Evolutionary conservation across 2,329 filamentous ascomycete species (phyloP).

Genomic region (Colletotrichum sp.): DNA sequence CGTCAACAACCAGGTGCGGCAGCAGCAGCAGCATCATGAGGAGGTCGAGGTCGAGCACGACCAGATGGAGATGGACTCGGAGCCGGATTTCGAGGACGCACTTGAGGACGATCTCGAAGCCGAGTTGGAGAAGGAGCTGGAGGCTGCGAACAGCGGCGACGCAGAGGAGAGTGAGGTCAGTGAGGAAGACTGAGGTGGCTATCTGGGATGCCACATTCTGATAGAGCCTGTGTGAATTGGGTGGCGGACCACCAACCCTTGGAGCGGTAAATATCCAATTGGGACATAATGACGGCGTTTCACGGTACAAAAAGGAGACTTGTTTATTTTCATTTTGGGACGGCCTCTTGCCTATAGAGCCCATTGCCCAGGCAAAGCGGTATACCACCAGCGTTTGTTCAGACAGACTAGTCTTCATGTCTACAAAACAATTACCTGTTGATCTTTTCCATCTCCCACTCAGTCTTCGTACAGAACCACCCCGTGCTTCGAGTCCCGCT

Average conservation of each 20-base stretch:
- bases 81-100: slow-evolving; percentile 38
- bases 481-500: not conserved
- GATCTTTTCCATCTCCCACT: not conserved
- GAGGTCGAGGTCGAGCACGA: slow-evolving; percentile 25
- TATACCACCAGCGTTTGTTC: slow-evolving; percentile 2
- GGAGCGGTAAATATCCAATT: not conserved
- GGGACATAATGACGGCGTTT: slow-evolving; percentile 16
- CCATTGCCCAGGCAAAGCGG: not conserved
- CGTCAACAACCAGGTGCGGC: slow-evolving; percentile 41
- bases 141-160: slow-evolving; percentile 42
- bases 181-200: slow-evolving; percentile 59
- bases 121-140: slow-evolving; percentile 60
- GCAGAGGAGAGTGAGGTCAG: slow-evolving; percentile 69
- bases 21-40: slow-evolving; percentile 28
- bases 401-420: not conserved
- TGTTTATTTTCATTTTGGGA: not conserved
- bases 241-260: not conserved
- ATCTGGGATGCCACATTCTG: not conserved
- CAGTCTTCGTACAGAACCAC: not conserved
- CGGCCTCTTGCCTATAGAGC: not conserved
- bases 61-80: slow-evolving; percentile 28
- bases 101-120: slow-evolving; percentile 59
- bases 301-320: slow-evolving; percentile 3
- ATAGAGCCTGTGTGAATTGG: not conserved
- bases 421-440: not conserved